Evolutionary conservation across 2,329 filamentous ascomycete species (phyloP), one percentile per base, ranked within the genome.

Genomic region (Metarhizium anisopliae): DNA sequence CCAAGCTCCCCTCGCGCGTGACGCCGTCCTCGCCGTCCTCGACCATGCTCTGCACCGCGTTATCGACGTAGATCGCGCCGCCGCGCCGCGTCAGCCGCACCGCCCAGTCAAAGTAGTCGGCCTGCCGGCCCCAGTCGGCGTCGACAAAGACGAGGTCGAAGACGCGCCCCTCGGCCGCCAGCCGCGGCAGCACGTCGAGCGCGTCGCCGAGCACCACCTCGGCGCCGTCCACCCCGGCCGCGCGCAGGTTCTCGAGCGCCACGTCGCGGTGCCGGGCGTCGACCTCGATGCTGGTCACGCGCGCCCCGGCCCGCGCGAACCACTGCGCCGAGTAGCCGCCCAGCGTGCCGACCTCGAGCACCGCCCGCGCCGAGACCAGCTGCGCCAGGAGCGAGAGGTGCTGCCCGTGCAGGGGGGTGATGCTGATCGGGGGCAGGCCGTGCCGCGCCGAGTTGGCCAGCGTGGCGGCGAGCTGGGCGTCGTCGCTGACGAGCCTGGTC

Each of bases 331-430:
- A 75, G 64, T 80, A 83, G 7, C 74, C 80, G 13, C 79, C 79
- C 30, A 83, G 64, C 0, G 78, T 82, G 29, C 80, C 80, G 51
- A 83, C 68, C 62, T 84, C 80, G 40, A 83, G 74, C 2, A 77
- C 68, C 4, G 66, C 61, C 54, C 70, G 69, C 42, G 69, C 70
- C 25, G 63, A 59, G 1, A 68, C 66, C 38, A 72, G 58, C 50
- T 67, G 67, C 52, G 67, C 66, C 49, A 74, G 72, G 14, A 77
- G 60, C 11, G 72, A 65, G 8, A 77, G 64, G 50, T 68, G 69
- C 55, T 72, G 70, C 35, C 71, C 73, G 47, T 71, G 63, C 8
- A 68, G 61, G 1, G 67, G 62, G 3, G 66, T 64, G 42, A 74
- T 66, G 25, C 25, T 25, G 25, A 25, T 25, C 25, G 25, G 25